A percentile compares a stretch with the other conserved stretches of the same genome.
Conservation (phyloP, 1,139 yeast species). For the Debaryomyces coudertii region DNA sequence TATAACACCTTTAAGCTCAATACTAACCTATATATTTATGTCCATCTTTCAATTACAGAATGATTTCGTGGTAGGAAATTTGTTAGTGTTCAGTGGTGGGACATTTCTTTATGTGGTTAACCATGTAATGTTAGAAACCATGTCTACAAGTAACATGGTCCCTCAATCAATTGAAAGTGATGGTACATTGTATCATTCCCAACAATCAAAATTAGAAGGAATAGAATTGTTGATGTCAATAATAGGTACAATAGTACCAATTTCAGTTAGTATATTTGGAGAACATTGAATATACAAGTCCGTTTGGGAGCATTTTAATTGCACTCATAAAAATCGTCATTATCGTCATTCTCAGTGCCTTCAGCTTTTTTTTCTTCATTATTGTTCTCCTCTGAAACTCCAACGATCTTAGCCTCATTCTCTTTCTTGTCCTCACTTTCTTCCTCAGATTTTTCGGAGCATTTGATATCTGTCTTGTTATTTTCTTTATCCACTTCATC, state of each 20-base stretch:
- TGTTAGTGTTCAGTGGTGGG: conserved; percentile 69
- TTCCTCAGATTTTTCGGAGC: conserved; percentile 3
- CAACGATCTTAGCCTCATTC: conserved; percentile 1
- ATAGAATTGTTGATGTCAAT: conserved; percentile 16
- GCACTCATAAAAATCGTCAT: conserved; percentile 14
- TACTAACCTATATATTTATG: conserved; percentile 47
- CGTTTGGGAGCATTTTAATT: not conserved
- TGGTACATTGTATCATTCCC: conserved; percentile 7
- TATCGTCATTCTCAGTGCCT: conserved; percentile 5
- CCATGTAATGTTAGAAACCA: conserved; percentile 54
- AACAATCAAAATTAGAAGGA: conserved; percentile 11
- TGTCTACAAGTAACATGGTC: conserved; percentile 2
- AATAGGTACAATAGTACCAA: conserved; percentile 22
- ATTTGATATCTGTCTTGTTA: not conserved
- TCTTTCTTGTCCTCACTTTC: conserved; percentile 1
- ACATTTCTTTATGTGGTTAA: conserved; percentile 72
- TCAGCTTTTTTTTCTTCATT: not conserved
- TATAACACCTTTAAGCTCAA: conserved; percentile 57
- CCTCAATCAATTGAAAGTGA: conserved; percentile 16
- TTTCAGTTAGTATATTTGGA: conserved; percentile 18
- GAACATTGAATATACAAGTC: conserved; percentile 12
- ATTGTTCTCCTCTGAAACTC: not conserved
- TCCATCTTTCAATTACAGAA: conserved; percentile 30
- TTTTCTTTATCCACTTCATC: conserved; percentile 6
- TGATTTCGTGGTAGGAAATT: conserved; percentile 50